A percentile compares a stretch with the other conserved stretches of the same genome.
Conservation (phyloP, 2,329 filamentous ascomycete species). For the Pseudopyrenochaeta lycopersici region DNA sequence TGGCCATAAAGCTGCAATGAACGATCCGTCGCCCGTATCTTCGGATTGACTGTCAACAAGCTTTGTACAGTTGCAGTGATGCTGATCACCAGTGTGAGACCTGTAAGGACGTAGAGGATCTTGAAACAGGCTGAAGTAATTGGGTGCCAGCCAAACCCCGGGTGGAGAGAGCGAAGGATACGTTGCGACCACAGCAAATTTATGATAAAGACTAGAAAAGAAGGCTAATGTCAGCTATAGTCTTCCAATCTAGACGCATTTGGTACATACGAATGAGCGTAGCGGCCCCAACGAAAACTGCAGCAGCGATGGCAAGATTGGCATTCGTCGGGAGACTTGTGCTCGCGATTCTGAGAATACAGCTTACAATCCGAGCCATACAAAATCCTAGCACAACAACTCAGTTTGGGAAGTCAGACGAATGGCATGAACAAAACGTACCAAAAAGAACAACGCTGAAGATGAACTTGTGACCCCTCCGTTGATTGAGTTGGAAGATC, state of each 20-base stretch:
- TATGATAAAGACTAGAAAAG: constrained; percentile 68
- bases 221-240: too few species aligned
- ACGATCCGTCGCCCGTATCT: constrained; percentile 63
- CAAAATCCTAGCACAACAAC: constrained; percentile 47
- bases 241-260: too few species aligned
- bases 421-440: constrained; percentile 17
- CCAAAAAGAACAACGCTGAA: constrained; percentile 52
- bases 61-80: constrained; percentile 71
- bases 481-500: constrained; percentile 51
- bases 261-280: constrained; percentile 63
- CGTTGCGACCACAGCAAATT: constrained; percentile 82
- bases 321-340: constrained; percentile 51
- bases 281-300: constrained; percentile 76
- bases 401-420: not conserved
- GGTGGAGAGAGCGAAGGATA: constrained; percentile 76
- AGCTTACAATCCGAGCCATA: constrained; percentile 54
- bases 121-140: constrained; percentile 63
- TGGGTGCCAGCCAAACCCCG: constrained; percentile 73
- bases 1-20: constrained; percentile 70
- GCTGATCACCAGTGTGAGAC: constrained; percentile 69
- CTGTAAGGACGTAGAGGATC: constrained; percentile 66
- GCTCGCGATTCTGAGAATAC: constrained; percentile 47
- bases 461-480: constrained; percentile 53
- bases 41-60: constrained; percentile 70
- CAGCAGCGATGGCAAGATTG: constrained; percentile 64